Base-by-base conservation (phyloP, 352 stramenopile species). In the Phytophthora crassamura region DNA sequence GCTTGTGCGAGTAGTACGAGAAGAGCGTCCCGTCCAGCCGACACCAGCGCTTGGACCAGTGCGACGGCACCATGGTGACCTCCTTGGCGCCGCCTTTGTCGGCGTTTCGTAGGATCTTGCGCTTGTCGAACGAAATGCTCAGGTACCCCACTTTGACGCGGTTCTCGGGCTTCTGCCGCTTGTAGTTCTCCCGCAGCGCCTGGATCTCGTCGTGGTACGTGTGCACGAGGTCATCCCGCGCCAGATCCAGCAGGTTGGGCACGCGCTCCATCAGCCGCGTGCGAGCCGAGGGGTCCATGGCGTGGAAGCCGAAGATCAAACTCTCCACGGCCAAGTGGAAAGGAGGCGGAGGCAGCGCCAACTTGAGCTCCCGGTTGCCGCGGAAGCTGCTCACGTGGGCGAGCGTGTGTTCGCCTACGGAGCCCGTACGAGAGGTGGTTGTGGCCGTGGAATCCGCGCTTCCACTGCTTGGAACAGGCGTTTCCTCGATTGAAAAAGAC, bases 161-260 rank as follows among this genome's bases (percentile, higher is more conserved):
- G 40, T 91, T 90, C 50, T 92, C 84, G 0, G 86, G 86, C 20
- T 82, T 80, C 43, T 93, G 82, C 0, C 86, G 84, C 52, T 93
- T 91, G 69, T 94, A 94, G 59, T 94, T 94, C 55, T 94, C 86
- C 25, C 86, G 86, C 11, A 94, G 64, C 7, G 89, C 72, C 38
- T 88, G 74, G 46, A 94, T 94, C 38, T 94, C 86, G 35, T 94
- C 86, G 65, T 93, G 84, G 58, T 94, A 94, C 18, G 86, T 94
- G 55, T 93, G 86, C 11, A 88, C 86, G 10, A 90, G 73, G 54
- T 94, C 86, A 43, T 92, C 86, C 46, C 87, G 86, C 9, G 84
- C 86, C 11, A 90, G 60, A 59, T 94, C 86, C 0, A 94, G 64
- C 16, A 94, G 57, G 11, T 66, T 84, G 7, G 86, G 86, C 0